Evolutionary conservation across 2,329 filamentous ascomycete genomes (phyloP).

Genomic region (Cladophialophora yegresii): DNA sequence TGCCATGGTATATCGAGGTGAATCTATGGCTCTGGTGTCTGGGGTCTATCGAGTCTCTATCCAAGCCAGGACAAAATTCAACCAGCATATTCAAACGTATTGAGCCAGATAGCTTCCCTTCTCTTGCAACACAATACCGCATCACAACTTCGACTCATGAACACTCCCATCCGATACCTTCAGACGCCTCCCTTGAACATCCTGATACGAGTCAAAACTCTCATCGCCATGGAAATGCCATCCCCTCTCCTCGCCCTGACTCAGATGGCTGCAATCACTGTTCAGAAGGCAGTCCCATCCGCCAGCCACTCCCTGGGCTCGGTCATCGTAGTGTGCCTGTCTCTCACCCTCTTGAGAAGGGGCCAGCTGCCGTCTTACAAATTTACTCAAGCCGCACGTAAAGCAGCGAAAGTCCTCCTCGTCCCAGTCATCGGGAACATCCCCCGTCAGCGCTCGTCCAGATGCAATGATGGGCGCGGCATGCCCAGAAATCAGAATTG

Average conservation of each 20-base stretch:
- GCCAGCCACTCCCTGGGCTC: slow-evolving; percentile 55
- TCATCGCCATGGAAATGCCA: slow-evolving; percentile 61
- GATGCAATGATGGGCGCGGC: slow-evolving; percentile 86
- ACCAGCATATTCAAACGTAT: background rate
- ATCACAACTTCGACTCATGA: slow-evolving; percentile 24
- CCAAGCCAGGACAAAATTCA: background rate
- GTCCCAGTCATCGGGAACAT: slow-evolving; percentile 69
- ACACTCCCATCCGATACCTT: slow-evolving; percentile 22
- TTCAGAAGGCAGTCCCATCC: slow-evolving; percentile 80
- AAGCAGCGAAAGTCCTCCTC: slow-evolving; percentile 82
- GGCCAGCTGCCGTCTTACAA: slow-evolving; percentile 51
- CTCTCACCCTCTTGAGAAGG: slow-evolving; percentile 30
- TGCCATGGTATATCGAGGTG: background rate
- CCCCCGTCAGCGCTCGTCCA: slow-evolving; percentile 77
- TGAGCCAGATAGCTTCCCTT: background rate
- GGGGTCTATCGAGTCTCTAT: background rate
- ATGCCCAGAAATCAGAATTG: slow-evolving; percentile 82
- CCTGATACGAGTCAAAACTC: slow-evolving; percentile 44
- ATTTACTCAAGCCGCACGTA: slow-evolving; percentile 78
- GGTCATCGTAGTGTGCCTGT: slow-evolving; percentile 35
- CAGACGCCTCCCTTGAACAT: slow-evolving; percentile 38
- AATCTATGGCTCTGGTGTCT: background rate
- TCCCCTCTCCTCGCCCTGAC: slow-evolving; percentile 78
- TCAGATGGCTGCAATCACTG: slow-evolving; percentile 82
- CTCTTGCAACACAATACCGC: background rate